Evolutionary conservation across 1,139 yeast genomes (phyloP).

Genomic region (Hyphopichia pseudoburtonii): DNA sequence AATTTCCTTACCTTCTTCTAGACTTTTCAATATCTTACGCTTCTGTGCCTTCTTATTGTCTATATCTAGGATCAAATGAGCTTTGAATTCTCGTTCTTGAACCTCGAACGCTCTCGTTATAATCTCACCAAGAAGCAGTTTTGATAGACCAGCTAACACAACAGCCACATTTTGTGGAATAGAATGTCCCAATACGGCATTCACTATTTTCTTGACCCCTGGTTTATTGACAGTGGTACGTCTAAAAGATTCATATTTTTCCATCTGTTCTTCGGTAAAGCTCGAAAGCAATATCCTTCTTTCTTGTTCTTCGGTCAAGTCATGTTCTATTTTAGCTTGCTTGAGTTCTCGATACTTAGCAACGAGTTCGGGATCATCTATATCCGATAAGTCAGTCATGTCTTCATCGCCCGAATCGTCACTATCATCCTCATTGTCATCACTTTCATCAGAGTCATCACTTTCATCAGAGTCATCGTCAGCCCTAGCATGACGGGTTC

Average conservation of each 20-base stretch:
- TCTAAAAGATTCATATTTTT: constrained; percentile 82
- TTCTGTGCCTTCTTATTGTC: constrained; percentile 38
- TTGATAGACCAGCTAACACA: constrained; percentile 82
- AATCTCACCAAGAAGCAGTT: constrained; percentile 84
- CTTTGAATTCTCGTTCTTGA: constrained; percentile 54
- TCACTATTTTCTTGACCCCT: constrained; percentile 80
- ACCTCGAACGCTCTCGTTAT: constrained; percentile 78
- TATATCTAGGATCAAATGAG: constrained; percentile 36
- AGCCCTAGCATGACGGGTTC: constrained; percentile 8
- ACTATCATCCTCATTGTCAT: constrained; percentile 14
- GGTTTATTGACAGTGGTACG: constrained; percentile 78
- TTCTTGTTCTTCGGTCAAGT: constrained; percentile 48
- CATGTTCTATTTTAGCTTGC: constrained; percentile 18
- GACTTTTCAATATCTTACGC: constrained; percentile 23
- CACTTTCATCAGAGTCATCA: constrained; percentile 25
- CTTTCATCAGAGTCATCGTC: constrained; percentile 24
- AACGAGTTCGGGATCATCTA: constrained; percentile 39
- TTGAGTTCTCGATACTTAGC: constrained; percentile 30
- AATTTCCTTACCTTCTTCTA: constrained; percentile 30
- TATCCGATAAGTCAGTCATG: constrained; percentile 30
- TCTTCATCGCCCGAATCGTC: constrained; percentile 16
- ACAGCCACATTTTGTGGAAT: constrained; percentile 83
- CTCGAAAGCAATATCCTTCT: constrained; percentile 67
- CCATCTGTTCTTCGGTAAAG: constrained; percentile 81
- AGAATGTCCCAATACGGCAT: constrained; percentile 75